A percentile compares a stretch with the other conserved stretches of the same genome.
Evolutionary conservation across 768 basidiomycete species (phyloP).

Genomic region (Suillus ampliporus): DNA sequence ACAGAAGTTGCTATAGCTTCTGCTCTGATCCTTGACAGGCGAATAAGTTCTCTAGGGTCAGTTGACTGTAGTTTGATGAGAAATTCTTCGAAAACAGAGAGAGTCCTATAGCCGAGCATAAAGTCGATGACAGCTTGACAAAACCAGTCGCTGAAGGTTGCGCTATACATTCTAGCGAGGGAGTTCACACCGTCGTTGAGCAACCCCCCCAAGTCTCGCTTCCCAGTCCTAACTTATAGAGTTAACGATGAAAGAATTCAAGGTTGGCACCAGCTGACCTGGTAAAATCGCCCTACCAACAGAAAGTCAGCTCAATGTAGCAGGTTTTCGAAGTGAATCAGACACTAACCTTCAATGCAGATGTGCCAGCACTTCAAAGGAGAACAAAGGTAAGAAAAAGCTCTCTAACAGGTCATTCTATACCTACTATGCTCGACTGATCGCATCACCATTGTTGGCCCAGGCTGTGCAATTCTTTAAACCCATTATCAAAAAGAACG

Average conservation of each 20-base stretch:
- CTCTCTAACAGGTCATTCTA: neutral
- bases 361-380: slow-evolving; percentile 84
- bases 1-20: slow-evolving; percentile 93
- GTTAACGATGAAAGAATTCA: slow-evolving; percentile 14
- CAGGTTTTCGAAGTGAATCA: neutral
- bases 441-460: slow-evolving; percentile 98
- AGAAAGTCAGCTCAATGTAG: neutral
- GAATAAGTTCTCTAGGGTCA: slow-evolving; percentile 90
- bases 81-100: slow-evolving; percentile 93
- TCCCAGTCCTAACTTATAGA: slow-evolving; percentile 74
- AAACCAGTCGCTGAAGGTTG: slow-evolving; percentile 96
- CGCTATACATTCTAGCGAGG: slow-evolving; percentile 86
- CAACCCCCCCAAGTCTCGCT: slow-evolving; percentile 89
- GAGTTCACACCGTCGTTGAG: slow-evolving; percentile 97
- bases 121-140: slow-evolving; percentile 95
- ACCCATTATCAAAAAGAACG: neutral
- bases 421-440: slow-evolving; percentile 84
- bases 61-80: slow-evolving; percentile 84
- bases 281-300: slow-evolving; percentile 79
- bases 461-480: slow-evolving; percentile 60
- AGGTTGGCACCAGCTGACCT: slow-evolving; percentile 49
- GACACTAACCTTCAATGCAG: slow-evolving; percentile 80
- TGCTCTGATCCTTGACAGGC: slow-evolving; percentile 86
- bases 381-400: neutral
- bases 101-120: slow-evolving; percentile 85